Base-by-base conservation (phyloP, 2,329 filamentous ascomycete species). In the Ophiostoma australiae region DNA sequence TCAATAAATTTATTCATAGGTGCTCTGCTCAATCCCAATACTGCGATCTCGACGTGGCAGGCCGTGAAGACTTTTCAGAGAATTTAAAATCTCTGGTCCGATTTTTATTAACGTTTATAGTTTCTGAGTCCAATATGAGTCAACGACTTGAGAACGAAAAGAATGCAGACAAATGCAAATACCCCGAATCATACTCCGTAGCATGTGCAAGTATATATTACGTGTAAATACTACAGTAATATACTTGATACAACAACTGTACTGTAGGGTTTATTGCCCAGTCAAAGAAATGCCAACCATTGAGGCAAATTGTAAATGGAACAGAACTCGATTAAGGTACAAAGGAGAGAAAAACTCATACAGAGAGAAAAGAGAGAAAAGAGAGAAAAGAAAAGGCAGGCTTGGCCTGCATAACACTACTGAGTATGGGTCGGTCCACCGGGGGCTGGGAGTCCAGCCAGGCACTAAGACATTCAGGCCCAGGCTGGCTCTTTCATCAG, bases 241-340 rank as follows among this genome's bases (percentile, higher is more conserved):
- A 11, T 58, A 58, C 39, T 41, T 41, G 3, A 3, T 41, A 13
- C 4, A 15, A 13, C 10, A 11, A 41, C 39, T 41, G 39, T 31
- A n/a, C n/a, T n/a, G 27, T 31, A 31, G 27, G 27, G 27, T 31
- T 31, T 31, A 31, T 31, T 31, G 3, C 27, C 27, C 27, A 1
- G 27, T 31, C 27, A 17, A 15, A 11, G 55, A 35, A 33, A 15
- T 31, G 27, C 4, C 58, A 31, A 27, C 58, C 58, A 63, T 15
- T 63, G 58, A 63, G 52, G 23, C 52, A 58, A 63, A 63, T 33
- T 33, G 58, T 11, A 63, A 58, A 58, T 58, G 52, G n/a, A 58
- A 58, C 52, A 58, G 23, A n/a, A 27, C 8, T 23, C 52, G 52
- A 31, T 31, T 17, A 48, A 48, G 27, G 27, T 31, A 31, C 27